Evolutionary conservation across 495 filamentous ascomycete species (phyloP), one percentile per base, ranked within the genome.

Genomic region (Beverwykella pulmonaria): DNA sequence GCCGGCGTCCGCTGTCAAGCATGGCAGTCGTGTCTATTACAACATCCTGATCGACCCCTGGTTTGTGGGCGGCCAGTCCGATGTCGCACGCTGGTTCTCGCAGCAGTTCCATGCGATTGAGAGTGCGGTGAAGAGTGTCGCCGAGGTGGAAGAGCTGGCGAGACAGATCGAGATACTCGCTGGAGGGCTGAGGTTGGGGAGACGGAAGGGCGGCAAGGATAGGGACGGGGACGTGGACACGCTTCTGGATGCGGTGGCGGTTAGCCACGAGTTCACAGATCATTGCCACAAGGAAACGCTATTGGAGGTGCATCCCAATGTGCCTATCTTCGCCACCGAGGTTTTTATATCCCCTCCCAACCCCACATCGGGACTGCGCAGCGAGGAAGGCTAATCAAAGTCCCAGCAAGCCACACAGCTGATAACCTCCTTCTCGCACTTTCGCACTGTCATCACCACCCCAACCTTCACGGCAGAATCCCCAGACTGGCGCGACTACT

Each of bases 41-140:
- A 84, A 84, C 70, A 79, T 86, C 59, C 63, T 86, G 3, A 77
- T 87, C 50, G 84, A 87, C 65, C 84, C 84, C 0, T 86, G 84
- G 84, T 71, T 86, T 1, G 36, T 67, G 19, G 82, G 84, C 12
- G 67, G 75, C 1, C 84, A 86, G 71, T 77, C 66, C 46, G 84
- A 87, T 71, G 79, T 84, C 1, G 81, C 80, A 9, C 65, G 70
- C 10, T 86, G 80, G 79, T 86, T 86, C 69, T 80, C 75, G n/a
- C 77, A 79, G 56, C 83, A 86, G 73, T 84, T 78, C 78, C 84
- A 86, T 68, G 73, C 75, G 7, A 76, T 67, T 7, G 61, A 76
- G 56, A 82, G 81, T 56, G 75, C 72, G 17, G 76, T 84, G n/a
- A 73, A 34, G 75, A 83, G 61, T 46, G 73, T 74, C 26, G 67